Evolutionary conservation across 1,139 yeast genomes (phyloP), one percentile per base, ranked within the genome.

Genomic region (Blastobotrys raffinosifermentans): DNA sequence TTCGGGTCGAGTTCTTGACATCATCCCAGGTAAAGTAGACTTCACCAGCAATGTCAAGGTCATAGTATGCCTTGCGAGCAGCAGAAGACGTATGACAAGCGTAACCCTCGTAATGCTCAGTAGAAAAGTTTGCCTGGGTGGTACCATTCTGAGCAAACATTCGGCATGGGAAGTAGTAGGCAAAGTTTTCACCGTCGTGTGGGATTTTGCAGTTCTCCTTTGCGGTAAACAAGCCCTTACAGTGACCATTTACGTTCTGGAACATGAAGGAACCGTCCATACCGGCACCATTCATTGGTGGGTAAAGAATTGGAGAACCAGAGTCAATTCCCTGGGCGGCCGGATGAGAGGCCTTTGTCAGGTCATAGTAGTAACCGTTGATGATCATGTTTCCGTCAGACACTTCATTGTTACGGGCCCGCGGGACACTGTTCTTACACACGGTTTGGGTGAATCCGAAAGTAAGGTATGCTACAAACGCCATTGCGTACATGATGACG

Each of bases 81-180:
- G 56, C 49, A 3, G 69, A 52, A 11, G 85, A 72, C 1, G 96
- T 84, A 62, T 91, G 97, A 61, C 98, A 91, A 7, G 87, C 93
- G 77, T 86, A 87, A 13, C 96, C 96, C 30, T 69, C 64, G 58
- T 86, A 86, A 53, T 75, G 77, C 18, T 67, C 57, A 19, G 54
- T 52, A 2, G 87, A 70, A 48, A 70, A 72, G 54, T 84, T 79
- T 19, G 84, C 82, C 22, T 63, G 43, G 2, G 82, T 60, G 2
- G 89, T 69, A 4, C 95, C 95, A 59, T 84, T 83, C 50, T 75
- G 80, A 33, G 69, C 63, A 43, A 79, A 68, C 33, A 82, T 48
- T 51, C 78, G 77, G 65, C 98, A 91, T 3, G 98, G 97, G 82
- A 87, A 86, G 63, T 91, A 91, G 95, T 96, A 89, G 7, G 95